Evolutionary conservation across 1,284 basidiomycete species (phyloP).

Genomic region (Pseudozyma pruni): DNA sequence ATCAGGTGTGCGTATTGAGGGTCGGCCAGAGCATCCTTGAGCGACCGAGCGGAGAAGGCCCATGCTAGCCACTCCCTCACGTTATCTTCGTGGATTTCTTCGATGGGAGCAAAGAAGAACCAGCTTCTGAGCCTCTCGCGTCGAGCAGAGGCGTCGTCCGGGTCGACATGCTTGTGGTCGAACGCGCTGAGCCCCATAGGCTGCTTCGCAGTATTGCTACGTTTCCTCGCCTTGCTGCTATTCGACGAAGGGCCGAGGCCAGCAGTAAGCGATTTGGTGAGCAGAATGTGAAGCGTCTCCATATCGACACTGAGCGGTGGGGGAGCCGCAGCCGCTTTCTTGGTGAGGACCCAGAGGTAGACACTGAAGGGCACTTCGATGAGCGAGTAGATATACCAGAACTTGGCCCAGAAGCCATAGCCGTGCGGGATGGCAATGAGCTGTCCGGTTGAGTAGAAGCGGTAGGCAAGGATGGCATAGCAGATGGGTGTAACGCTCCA

Average conservation of each 20-base stretch:
- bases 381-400: not conserved
- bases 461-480: not conserved
- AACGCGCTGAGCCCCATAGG: not conserved
- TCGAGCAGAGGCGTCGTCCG: not conserved
- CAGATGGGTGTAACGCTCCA: not conserved
- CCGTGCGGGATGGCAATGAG: not conserved
- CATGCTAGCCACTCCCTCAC: constrained; percentile 1
- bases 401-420: constrained; percentile 1
- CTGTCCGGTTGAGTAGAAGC: not conserved
- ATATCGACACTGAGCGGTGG: not conserved
- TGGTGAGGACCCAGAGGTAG: constrained; percentile 1
- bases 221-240: not conserved
- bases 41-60: constrained; percentile 1
- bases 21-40: not conserved
- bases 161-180: not conserved
- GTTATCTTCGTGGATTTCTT: constrained; percentile 2
- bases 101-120: constrained; percentile 1
- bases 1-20: not conserved
- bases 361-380: not conserved
- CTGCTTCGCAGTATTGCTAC: not conserved
- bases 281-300: not conserved
- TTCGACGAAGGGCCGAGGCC: not conserved
- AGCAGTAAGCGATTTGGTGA: not conserved
- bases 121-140: not conserved
- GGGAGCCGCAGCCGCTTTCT: not conserved